Base-by-base conservation (phyloP, 176 grass and related monocot genomes). In the Aegilops sharonensis region DNA sequence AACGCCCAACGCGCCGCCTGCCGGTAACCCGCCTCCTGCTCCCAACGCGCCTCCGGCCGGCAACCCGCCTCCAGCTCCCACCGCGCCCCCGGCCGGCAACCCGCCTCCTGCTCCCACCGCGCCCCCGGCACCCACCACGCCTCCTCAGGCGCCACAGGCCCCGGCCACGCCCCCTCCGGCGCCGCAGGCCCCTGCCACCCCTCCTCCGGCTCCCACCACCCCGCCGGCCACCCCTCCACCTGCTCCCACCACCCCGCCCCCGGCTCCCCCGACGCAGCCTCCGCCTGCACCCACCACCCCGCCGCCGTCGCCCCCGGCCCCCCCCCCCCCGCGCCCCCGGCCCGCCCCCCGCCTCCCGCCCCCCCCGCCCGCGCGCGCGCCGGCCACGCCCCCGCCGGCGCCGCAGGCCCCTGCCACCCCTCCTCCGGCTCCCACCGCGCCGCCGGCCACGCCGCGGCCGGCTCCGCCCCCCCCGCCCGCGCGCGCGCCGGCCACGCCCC, bases 101-200 rank as follows among this genome's bases (percentile, higher is more conserved):
- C 78, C 83, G 11, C 88, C 88, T 7, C 91, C 81, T 5, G 77
- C 81, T 1, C 84, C 66, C 2, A 75, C 20, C 54, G 37, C 91
- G 4, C 91, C 91, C 5, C 91, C 84, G 4, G 81, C 77, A 1
- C 84, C 70, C 5, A 80, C 84, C 12, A 52, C 65, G 8, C 91
- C 91, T 24, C 91, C 91, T 3, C 80, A 60, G 21, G 80, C 91
- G 8, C 85, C 87, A 3, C 90, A 79, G 9, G 63, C 90, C 0
- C 82, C 90, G 6, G 30, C 76, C 31, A 59, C 60, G 3, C 90
- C 90, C 0, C 87, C 91, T 2, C 80, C 86, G 7, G 81, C 89
- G 0, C 81, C 85, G 0, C 85, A 86, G 6, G 82, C 80, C 0
- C 77, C 88, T 5, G 75, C 50, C 6, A 71, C 59, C 2, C 89